Base-by-base conservation (phyloP, 345 rosid species). In the Acer saccharum region DNA sequence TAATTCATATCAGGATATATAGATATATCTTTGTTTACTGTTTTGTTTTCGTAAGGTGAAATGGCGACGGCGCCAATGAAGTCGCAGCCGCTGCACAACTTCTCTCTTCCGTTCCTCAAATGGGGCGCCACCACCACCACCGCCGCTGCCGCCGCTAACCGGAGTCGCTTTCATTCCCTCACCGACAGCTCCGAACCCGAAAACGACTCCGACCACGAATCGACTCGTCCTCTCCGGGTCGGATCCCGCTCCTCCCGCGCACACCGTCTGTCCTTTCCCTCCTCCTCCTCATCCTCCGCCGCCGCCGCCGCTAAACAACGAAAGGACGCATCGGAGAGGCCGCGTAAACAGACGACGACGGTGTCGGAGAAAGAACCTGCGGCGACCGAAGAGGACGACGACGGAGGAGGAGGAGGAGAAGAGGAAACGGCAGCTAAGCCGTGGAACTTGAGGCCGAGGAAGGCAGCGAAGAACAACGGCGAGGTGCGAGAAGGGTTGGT, bases 371-470 rank as follows among this genome's bases (percentile, higher is more conserved):
- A 54, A 46, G 81, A 71, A 27, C 81, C 55, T 4, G 29, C 55
- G 65, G 84, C 13, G 43, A 69, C 75, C 20, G 88, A 62, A 7
- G 84, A 71, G 52, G 88, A 74, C 20, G 81, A 64, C 3, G 86
- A 82, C 11, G 39, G 84, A 39, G 6, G 85, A 43, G 44, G 85
- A 43, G 44, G 84, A 39, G 6, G 85, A 55, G 91, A 71, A 21
- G 89, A 79, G 54, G 89, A 79, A 71, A 82, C 75, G n/a, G 85
- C 43, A 75, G 82, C 87, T 71, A 85, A 87, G 87, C 88, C 88
- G 46, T 90, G 98, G 98, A 95, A 95, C 78, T 87, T 95, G 68
- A 83, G 98, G 80, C 97, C 97, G 44, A 89, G 98, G 76, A 84
- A 72, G 81, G 76, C 63, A 20, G 54, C 20, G 46, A 39, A 23